Percentiles rank a stretch among this genome's conserved stretches.
Evolutionary conservation across 768 basidiomycete genomes (phyloP).

Genomic region (Butyriboletus loyo): DNA sequence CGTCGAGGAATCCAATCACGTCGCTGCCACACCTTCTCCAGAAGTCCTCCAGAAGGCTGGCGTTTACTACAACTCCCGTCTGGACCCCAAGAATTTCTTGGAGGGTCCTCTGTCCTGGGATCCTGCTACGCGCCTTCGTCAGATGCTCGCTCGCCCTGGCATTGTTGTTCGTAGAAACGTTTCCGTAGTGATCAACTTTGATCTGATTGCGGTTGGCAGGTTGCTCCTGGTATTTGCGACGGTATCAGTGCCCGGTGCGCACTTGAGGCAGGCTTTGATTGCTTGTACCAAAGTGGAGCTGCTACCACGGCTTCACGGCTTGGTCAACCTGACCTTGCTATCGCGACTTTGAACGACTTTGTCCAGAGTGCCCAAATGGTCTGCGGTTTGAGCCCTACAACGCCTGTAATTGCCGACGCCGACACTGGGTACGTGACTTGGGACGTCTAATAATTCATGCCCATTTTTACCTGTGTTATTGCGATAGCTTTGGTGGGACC

Average conservation of each 20-base stretch:
- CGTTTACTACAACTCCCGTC: conserved; percentile 62
- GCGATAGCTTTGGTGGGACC: conserved; percentile 60
- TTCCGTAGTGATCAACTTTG: not conserved
- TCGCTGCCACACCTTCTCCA: conserved; percentile 5
- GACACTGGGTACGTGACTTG: conserved; percentile 59
- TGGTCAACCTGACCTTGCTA: conserved; percentile 76
- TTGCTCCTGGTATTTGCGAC: conserved; percentile 78
- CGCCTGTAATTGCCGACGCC: conserved; percentile 76
- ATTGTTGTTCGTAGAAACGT: conserved; percentile 56
- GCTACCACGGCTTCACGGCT: conserved; percentile 78
- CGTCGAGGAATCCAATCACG: not conserved
- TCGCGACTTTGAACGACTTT: conserved; percentile 76
- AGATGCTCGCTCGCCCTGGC: conserved; percentile 67
- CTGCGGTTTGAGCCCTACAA: conserved; percentile 57
- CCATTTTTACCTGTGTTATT: conserved; percentile 8
- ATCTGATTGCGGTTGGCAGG: conserved; percentile 32
- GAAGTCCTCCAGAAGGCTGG: conserved; percentile 11
- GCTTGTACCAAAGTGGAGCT: conserved; percentile 78
- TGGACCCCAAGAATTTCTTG: conserved; percentile 66
- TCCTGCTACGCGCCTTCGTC: conserved; percentile 68
- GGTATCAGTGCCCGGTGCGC: conserved; percentile 80
- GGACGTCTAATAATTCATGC: not conserved
- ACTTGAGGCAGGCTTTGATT: conserved; percentile 74
- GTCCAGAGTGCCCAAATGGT: conserved; percentile 71
- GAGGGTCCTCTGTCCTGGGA: conserved; percentile 67